A percentile compares a stretch with the other conserved stretches of the same genome.
phyloP scores from a whole-genome alignment of 805 yeast genomes.

The Saccharomycopsis schoenii region DNA sequence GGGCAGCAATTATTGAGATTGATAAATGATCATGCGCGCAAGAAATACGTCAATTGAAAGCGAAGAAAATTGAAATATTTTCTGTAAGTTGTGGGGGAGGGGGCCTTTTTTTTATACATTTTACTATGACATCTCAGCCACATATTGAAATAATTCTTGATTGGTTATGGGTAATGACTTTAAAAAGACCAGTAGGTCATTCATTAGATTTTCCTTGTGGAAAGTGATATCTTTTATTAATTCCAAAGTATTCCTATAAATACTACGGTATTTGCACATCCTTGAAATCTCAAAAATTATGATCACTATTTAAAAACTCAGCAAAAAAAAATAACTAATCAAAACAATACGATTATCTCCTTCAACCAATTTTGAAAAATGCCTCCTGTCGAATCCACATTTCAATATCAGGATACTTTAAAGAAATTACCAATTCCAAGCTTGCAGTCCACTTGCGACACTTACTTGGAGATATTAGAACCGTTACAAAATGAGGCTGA shows the following conservation, averaged over 20 bases:
- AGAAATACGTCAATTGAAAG: neutral
- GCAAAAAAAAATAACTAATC: too few species aligned
- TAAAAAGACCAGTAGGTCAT: neutral
- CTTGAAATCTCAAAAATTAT: too few species aligned
- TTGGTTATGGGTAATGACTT: neutral
- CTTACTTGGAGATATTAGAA: slow-evolving; percentile 55
- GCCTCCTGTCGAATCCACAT: slow-evolving; percentile 30
- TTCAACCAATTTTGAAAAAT: neutral
- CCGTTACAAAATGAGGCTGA: slow-evolving; percentile 79
- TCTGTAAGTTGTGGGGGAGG: neutral
- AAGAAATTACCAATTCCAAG: slow-evolving; percentile 75
- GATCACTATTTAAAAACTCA: too few species aligned
- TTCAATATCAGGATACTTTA: slow-evolving; percentile 47
- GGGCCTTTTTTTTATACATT: neutral
- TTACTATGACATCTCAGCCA: neutral
- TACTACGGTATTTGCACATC: neutral
- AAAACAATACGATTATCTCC: too few species aligned
- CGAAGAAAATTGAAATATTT: neutral
- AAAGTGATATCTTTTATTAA: too few species aligned
- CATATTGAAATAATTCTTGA: neutral
- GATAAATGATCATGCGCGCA: neutral
- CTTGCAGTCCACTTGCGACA: slow-evolving; percentile 52
- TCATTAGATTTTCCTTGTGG: neutral
- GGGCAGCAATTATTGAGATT: neutral
- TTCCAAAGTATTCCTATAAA: neutral